Conservation (phyloP, 1,284 basidiomycete species). For the Papiliotrema laurentii region DNA sequence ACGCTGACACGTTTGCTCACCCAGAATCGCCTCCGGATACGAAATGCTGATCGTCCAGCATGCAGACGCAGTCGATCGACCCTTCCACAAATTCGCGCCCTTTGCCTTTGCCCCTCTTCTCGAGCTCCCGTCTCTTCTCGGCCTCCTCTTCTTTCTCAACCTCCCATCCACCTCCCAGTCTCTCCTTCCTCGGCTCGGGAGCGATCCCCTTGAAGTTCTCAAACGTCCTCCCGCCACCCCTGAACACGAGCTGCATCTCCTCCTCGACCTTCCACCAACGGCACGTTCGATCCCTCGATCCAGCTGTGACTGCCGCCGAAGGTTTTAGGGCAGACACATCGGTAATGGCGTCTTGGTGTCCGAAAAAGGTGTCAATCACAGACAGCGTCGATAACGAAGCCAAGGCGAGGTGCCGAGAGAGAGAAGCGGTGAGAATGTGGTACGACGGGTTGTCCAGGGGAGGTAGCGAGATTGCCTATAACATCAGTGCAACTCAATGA, state of each 20-base stretch:
- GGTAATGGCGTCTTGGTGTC: conserved; percentile 87
- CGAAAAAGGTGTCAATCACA: conserved; percentile 94
- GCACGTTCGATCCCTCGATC: conserved; percentile 84
- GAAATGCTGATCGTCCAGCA: conserved; percentile 92
- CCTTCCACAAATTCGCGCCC: conserved; percentile 72
- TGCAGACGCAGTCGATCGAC: conserved; percentile 83
- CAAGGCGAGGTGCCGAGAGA: conserved; percentile 87
- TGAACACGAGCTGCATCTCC: conserved; percentile 91
- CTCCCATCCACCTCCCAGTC: conserved; percentile 26
- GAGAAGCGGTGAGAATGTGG: conserved; percentile 81
- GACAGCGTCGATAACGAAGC: conserved; percentile 82
- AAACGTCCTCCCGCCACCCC: conserved; percentile 76
- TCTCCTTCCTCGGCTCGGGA: conserved; percentile 51
- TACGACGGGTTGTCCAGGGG: conserved; percentile 61
- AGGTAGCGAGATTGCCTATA: conserved; percentile 70
- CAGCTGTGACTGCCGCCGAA: conserved; percentile 81
- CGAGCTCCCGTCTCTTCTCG: conserved; percentile 44
- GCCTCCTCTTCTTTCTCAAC: conserved; percentile 13
- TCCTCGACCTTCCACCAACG: conserved; percentile 97
- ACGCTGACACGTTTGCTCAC: conserved; percentile 51
- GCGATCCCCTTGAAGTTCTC: conserved; percentile 65
- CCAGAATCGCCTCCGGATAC: conserved; percentile 93
- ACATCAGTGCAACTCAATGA: background rate
- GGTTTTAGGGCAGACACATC: conserved; percentile 72
- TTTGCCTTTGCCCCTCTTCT: conserved; percentile 48